Percentiles rank a stretch among this genome's conserved stretches.
These are phyloP conservation scores for Rostrohypoxylon terebratum DNA, from an alignment of 495 filamentous ascomycete genomes.

Conservation along the genomic window DNA sequence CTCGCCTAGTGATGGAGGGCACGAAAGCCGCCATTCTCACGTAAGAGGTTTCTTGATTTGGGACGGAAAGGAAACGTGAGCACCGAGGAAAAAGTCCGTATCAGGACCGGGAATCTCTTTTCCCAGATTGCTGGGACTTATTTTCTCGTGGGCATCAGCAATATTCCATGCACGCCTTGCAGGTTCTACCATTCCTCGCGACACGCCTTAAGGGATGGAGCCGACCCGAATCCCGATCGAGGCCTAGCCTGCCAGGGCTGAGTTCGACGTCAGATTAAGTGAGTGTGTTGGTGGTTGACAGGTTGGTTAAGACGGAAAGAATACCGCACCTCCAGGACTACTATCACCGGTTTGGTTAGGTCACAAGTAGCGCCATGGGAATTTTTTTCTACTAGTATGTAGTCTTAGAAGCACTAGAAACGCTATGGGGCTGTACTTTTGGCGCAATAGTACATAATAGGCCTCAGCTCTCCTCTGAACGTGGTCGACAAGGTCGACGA, in stretches of 20 bases:
- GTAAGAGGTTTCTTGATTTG: conserved; percentile 33
- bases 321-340: conserved; percentile 16
- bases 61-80: conserved; percentile 30
- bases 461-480: not conserved
- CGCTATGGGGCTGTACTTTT: conserved; percentile 19
- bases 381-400: not conserved
- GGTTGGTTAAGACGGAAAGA: conserved; percentile 33
- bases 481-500: conserved; percentile 11
- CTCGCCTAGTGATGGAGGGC: conserved; percentile 6
- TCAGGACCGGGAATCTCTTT: conserved; percentile 25
- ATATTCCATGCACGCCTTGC: conserved; percentile 20
- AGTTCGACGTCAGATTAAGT: conserved; percentile 24
- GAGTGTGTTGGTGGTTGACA: conserved; percentile 14
- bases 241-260: conserved; percentile 40
- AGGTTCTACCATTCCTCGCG: conserved; percentile 16
- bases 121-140: conserved; percentile 31
- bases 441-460: not conserved
- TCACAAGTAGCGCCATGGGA: conserved; percentile 15
- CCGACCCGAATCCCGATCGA: conserved; percentile 31
- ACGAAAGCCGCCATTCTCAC: conserved; percentile 23
- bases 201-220: conserved; percentile 9
- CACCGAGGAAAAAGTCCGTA: conserved; percentile 31
- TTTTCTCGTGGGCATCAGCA: conserved; percentile 18
- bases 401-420: conserved; percentile 25
- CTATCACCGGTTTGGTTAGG: conserved; percentile 13